Conservation (phyloP, 371 early-diverging fungal genomes). For the Choanephora cucurbitarum region DNA sequence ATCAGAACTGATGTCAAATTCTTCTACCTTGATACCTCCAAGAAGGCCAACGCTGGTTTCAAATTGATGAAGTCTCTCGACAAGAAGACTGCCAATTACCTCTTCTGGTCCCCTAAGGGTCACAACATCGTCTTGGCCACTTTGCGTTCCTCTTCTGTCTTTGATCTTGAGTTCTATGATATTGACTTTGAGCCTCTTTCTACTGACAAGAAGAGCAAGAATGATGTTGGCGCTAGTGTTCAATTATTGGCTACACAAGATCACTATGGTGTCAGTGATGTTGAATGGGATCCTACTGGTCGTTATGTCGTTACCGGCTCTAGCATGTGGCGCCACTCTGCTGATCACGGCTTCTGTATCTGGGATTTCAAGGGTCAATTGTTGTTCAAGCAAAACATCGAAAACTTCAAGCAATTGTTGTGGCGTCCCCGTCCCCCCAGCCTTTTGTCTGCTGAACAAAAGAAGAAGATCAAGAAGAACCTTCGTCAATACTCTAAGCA, state of each 20-base stretch:
- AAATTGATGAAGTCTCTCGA: constrained; percentile 66
- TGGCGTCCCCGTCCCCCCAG: constrained; percentile 96
- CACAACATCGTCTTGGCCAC: constrained; percentile 91
- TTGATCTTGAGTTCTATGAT: constrained; percentile 94
- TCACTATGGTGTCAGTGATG: constrained; percentile 93
- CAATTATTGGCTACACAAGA: constrained; percentile 74
- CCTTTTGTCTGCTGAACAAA: constrained; percentile 78
- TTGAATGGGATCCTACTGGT: constrained; percentile 98
- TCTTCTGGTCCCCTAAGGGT: constrained; percentile 97
- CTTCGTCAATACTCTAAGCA: constrained; percentile 83
- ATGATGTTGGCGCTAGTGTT: constrained; percentile 55
- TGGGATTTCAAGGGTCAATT: constrained; percentile 93
- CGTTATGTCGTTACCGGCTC: constrained; percentile 89
- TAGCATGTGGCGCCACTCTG: constrained; percentile 80
- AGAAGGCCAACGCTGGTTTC: constrained; percentile 65
- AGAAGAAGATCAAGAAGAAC: constrained; percentile 88
- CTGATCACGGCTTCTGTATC: constrained; percentile 88
- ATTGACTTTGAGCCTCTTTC: constrained; percentile 74
- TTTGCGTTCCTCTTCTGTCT: constrained; percentile 74
- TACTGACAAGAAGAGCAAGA: constrained; percentile 50
- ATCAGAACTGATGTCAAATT: constrained; percentile 79
- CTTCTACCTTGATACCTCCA: constrained; percentile 70
- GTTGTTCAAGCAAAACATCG: constrained; percentile 75
- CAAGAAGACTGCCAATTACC: constrained; percentile 78
- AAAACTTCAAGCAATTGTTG: constrained; percentile 88